Base-by-base conservation (phyloP, 768 basidiomycete genomes). In the Agaricus subrufescens region DNA sequence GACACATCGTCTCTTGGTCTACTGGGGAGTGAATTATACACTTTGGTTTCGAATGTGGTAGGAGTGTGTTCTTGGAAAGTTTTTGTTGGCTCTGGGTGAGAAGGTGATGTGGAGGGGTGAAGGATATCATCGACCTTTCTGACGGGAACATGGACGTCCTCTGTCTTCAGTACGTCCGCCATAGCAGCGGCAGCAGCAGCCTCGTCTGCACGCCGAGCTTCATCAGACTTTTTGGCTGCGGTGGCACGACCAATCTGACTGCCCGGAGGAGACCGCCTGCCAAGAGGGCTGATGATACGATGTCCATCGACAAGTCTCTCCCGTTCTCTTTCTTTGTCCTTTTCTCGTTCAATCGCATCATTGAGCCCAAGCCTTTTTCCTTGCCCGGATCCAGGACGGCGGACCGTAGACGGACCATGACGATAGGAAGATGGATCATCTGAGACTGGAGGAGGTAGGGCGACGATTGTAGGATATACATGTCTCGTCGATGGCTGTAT, bases 251-350 rank as follows among this genome's bases (percentile, higher is more conserved):
- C 78, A 34, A 68, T 66, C 45, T 71, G 69, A 58, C 78, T 79
- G n/a, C 78, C 78, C 2, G 79, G 79, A 50, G 80, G 77, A 37
- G 77, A 75, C n/a, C 80, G 64, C 57, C 75, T 67, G 23, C 71
- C 71, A 23, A 65, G 60, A 39, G 69, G 69, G 60, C 67, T 72
- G 50, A 69, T 60, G 25, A 71, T 56, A 31, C 65, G 62, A 54
- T 65, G 67, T 25, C 52, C 49, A 46, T 65, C 67, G 59, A 61
- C 8, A 10, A 30, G 12, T 15, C 45, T 54, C 23, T 54, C 53
- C n/a, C 53, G 53, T n/a, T 51, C 50, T 37, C 50, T 42, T 54
- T 45, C 54, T 30, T 46, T 14, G 29, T 34, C 51, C 43, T 44
- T 52, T 29, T 53, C 52, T 25, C 52, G 52, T n/a, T 53, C 52